Evolutionary conservation across 495 filamentous ascomycete species (phyloP), one percentile per base, ranked within the genome.

Genomic region (Trichoderma orchidacearum): DNA sequence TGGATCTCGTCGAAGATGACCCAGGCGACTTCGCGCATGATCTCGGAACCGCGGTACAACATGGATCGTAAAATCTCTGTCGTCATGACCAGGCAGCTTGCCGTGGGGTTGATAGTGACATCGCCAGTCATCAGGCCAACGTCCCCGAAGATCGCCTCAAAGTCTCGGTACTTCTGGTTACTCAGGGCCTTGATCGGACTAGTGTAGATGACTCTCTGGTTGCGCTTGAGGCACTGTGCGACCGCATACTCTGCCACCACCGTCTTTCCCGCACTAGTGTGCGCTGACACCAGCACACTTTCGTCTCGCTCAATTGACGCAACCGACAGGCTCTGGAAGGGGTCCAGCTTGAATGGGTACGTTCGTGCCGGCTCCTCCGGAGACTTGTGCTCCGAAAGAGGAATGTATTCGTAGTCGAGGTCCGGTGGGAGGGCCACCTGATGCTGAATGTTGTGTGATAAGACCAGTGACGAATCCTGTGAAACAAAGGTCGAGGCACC

Each of bases 11-110:
- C 93, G 62, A 98, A 98, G 3, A 97, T 72, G 8, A 98, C 94
- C 93, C 93, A 97, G 25, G 82, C 88, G 4, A 97, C 94, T 73
- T 98, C 93, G 59, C 93, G 87, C 93, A 97, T 97, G 59, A 98
- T 96, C 70, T 98, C 93, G 3, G 93, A 97, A 57, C 93, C 93
- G 64, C 92, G 82, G 66, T 98, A 98, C 68, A 98, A 70, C 93
- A 98, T 98, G 5, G 93, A 97, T 50, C 93, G 85, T 61, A 98
- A 72, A 87, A 98, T 98, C 79, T 98, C 93, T 7, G 93, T 98
- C 3, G 93, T 98, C 93, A 98, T 98, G 62, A 98, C 93, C 55
- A 98, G 80, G 70, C 93, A 97, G 35, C 90, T 95, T 38, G 93
- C 93, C 2, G 93, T 96, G 32, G 94, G 94, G 64, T 98, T 98